Conservation (phyloP, 2,329 filamentous ascomycete species). For the Triangularia setosa region DNA sequence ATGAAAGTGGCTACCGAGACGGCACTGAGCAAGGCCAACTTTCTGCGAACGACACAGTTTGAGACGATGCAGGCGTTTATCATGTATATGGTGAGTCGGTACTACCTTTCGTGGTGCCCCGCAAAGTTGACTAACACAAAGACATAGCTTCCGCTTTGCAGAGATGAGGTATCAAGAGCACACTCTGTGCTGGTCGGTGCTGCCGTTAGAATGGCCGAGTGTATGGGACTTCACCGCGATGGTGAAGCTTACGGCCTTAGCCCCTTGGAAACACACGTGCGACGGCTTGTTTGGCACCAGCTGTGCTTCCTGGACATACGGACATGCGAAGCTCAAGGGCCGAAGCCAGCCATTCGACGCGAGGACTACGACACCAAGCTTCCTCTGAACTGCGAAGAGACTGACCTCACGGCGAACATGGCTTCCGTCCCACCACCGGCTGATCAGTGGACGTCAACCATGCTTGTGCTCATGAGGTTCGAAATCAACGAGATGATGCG, state of each 20-base stretch:
- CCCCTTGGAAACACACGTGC: conserved; percentile 66
- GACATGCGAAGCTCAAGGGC: conserved; percentile 71
- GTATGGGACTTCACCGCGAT: conserved; percentile 72
- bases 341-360: conserved; percentile 64
- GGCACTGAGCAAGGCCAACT: conserved; percentile 64
- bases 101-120: neutral
- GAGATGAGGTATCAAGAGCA: conserved; percentile 66
- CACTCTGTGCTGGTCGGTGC: conserved; percentile 70
- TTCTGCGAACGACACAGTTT: conserved; percentile 65
- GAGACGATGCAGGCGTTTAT: conserved; percentile 74
- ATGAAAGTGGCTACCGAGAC: conserved; percentile 65
- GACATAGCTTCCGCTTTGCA: conserved; percentile 62
- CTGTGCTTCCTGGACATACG: conserved; percentile 72
- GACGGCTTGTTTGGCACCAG: conserved; percentile 72
- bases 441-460: conserved; percentile 63
- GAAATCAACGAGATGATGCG: conserved; percentile 72
- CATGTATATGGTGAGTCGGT: conserved; percentile 64
- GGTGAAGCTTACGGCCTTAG: conserved; percentile 62
- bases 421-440: conserved; percentile 41
- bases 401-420: conserved; percentile 47
- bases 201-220: conserved; percentile 70
- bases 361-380: conserved; percentile 73
- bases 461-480: conserved; percentile 64
- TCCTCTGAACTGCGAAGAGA: conserved; percentile 67
- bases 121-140: conserved; percentile 23